Percentiles rank a stretch among this genome's conserved stretches.
Conservation (phyloP, 1,139 yeast species). For the Ogataea hybrid region DNA sequence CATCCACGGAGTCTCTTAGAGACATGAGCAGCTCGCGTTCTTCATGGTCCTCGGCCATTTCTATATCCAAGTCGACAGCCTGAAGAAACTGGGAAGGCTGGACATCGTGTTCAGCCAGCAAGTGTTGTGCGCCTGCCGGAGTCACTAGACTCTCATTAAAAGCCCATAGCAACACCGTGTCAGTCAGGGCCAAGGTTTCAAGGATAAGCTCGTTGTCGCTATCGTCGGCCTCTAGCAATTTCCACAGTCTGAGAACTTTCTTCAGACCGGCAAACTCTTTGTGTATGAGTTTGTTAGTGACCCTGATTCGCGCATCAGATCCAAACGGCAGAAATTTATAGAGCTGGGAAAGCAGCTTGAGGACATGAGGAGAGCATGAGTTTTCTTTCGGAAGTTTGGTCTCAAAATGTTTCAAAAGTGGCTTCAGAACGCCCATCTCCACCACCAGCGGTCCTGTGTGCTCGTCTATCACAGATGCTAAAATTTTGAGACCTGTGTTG, state of each 20-base stretch:
- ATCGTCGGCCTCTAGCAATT: slow-evolving; percentile 4
- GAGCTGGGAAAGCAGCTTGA: slow-evolving; percentile 11
- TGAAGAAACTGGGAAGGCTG: not conserved
- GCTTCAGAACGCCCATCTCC: slow-evolving; percentile 20
- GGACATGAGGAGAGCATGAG: not conserved
- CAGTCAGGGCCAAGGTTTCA: not conserved
- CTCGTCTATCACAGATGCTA: slow-evolving; percentile 9
- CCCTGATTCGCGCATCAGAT: slow-evolving; percentile 23
- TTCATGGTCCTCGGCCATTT: not conserved
- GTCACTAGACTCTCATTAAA: slow-evolving; percentile 5
- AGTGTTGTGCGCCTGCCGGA: not conserved
- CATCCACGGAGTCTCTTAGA: not conserved
- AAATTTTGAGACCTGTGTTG: slow-evolving; percentile 12
- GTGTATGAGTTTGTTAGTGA: slow-evolving; percentile 22
- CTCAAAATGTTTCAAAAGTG: slow-evolving; percentile 18
- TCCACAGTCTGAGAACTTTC: slow-evolving; percentile 12
- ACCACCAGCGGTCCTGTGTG: slow-evolving; percentile 9
- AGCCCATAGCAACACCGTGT: slow-evolving; percentile 5
- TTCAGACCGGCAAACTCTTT: slow-evolving; percentile 15
- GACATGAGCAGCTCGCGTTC: not conserved
- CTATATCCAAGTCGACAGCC: not conserved
- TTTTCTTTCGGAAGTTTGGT: slow-evolving; percentile 6
- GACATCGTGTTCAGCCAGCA: not conserved
- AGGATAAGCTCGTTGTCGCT: not conserved
- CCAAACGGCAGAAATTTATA: slow-evolving; percentile 21